Base-by-base conservation (phyloP, 129 eudicot species). In the Scalesia atractyloides region DNA sequence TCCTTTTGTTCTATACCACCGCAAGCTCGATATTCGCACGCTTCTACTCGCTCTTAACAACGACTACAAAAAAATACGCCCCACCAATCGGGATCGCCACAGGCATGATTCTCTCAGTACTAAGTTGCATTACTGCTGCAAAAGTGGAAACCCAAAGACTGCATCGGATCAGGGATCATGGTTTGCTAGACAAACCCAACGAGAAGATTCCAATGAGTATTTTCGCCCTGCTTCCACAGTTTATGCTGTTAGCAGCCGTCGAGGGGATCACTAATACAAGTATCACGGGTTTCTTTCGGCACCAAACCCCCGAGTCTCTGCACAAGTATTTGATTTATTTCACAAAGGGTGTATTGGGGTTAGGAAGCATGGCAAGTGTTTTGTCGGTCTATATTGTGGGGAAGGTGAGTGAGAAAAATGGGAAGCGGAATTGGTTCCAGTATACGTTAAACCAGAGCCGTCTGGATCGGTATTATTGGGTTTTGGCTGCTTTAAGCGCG, bases 401-500 rank as follows among this genome's bases (percentile, higher is more conserved):
- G 33, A 84, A 78, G 68, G 69, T 89, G 5, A 89, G 88, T 44
- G 88, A 85, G 69, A 82, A 60, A 22, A 80, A 73, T 10, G 84
- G 82, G 15, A 70, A 56, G 26, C 17, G 39, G 19, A 82, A 75
- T 64, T 87, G 93, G 96, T 89, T 89, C 53, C 86, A 79, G 43
- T 13, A 64, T 33, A 82, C 86, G 2, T 71, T 89, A 67, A 89
- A 73, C 37, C 39, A 53, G 73, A 86, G 92, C 18, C 89, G 82
- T 15, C 69, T 84, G 85, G 89, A 89, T 59, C 64, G 76, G 9
- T 89, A 89, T 76, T 89, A 89, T 49, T 89, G 89, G 96, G 73
- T 74, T 7, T 59, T 89, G 53, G 87, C 91, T 11, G 87, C 18
- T n/a, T 5, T 89, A 33, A 77, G 92, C 62, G 82, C 83, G 10